phyloP scores from a whole-genome alignment of 495 filamentous ascomycete species.

The Penicillium bialowiezense region DNA sequence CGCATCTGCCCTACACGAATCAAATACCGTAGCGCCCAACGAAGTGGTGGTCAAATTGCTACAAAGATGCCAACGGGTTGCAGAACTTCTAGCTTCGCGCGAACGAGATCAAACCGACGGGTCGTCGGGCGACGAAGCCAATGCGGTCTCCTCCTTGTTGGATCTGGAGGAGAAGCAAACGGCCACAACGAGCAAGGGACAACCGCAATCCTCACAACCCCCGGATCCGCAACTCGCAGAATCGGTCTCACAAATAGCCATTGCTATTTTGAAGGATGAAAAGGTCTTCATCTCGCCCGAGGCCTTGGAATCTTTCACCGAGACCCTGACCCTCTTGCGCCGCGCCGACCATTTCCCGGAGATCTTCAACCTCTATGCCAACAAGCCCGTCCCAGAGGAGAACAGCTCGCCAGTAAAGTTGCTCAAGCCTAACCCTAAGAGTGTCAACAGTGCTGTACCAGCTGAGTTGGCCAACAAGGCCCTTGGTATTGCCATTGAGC shows the following conservation, averaged over 20 bases:
- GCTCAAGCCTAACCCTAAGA: constrained; percentile 60
- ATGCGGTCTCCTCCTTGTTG: constrained; percentile 50
- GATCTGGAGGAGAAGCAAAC: constrained; percentile 47
- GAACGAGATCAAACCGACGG: constrained; percentile 23
- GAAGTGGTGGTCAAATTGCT: constrained; percentile 39
- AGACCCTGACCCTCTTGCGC: constrained; percentile 66
- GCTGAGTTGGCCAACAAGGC: constrained; percentile 62
- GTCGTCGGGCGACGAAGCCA: constrained; percentile 21
- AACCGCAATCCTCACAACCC: constrained; percentile 12
- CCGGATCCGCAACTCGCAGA: constrained; percentile 32
- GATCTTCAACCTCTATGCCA: constrained; percentile 77
- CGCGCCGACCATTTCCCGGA: constrained; percentile 71
- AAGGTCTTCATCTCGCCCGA: constrained; percentile 76
- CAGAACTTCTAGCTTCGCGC: constrained; percentile 30
- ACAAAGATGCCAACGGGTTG: constrained; percentile 42
- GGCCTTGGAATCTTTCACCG: constrained; percentile 66
- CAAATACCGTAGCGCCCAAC: constrained; percentile 38
- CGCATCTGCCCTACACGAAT: constrained; percentile 26
- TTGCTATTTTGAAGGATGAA: constrained; percentile 67
- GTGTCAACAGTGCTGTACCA: constrained; percentile 68
- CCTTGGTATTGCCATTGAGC: constrained; percentile 70
- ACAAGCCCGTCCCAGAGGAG: constrained; percentile 71
- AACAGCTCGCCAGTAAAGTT: constrained; percentile 57
- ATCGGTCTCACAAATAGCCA: constrained; percentile 52
- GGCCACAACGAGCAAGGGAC: constrained; percentile 12